These are phyloP conservation scores for Cubamyces sp. DNA, from an alignment of 768 basidiomycete species.

Conservation along the genomic window DNA sequence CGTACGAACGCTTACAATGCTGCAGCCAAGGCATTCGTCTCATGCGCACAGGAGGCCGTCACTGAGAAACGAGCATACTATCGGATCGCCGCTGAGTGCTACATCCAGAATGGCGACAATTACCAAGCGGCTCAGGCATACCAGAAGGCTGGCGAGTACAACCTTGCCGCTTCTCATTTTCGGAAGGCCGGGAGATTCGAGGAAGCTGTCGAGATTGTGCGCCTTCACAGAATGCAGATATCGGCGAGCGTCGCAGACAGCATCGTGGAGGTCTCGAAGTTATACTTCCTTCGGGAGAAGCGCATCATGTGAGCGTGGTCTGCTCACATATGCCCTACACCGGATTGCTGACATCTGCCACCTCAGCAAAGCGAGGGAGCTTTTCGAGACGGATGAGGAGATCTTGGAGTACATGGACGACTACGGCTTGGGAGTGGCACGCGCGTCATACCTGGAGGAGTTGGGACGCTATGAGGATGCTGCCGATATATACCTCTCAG, in stretches of 20 bases:
- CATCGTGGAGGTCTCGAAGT: slow-evolving; percentile 48
- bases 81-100: slow-evolving; percentile 33
- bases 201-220: slow-evolving; percentile 53
- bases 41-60: slow-evolving; percentile 41
- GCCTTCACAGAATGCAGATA: slow-evolving; percentile 39
- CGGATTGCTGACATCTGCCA: neutral
- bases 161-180: slow-evolving; percentile 49
- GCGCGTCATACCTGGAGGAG: slow-evolving; percentile 47
- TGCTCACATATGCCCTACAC: neutral
- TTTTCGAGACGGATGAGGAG: slow-evolving; percentile 58
- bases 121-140: slow-evolving; percentile 50
- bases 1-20: slow-evolving; percentile 41
- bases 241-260: slow-evolving; percentile 35
- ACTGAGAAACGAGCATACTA: slow-evolving; percentile 33
- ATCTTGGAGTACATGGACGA: slow-evolving; percentile 60
- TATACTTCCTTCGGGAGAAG: slow-evolving; percentile 48
- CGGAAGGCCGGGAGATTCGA: slow-evolving; percentile 55
- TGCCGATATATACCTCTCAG: slow-evolving; percentile 52
- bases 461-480: slow-evolving; percentile 52
- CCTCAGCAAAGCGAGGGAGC: slow-evolving; percentile 46
- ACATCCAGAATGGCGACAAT: slow-evolving; percentile 32
- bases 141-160: slow-evolving; percentile 46
- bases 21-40: slow-evolving; percentile 55
- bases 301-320: slow-evolving; percentile 31
- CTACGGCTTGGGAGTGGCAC: slow-evolving; percentile 53